phyloP scores from a whole-genome alignment of 2,329 filamentous ascomycete species.

The Alternaria infectoria region DNA sequence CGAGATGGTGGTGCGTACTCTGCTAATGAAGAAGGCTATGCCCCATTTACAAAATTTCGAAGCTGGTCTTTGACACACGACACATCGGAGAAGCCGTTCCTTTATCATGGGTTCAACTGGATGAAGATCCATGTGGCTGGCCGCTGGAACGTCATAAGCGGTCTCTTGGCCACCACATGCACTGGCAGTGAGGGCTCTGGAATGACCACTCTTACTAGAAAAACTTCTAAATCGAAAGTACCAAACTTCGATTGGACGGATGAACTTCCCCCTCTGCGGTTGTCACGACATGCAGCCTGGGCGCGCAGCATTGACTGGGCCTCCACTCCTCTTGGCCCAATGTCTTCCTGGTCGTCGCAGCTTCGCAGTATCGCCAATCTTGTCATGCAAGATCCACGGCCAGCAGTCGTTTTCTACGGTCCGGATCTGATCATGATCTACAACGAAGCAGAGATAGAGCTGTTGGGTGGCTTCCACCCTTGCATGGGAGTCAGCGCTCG shows the following conservation, averaged over 20 bases:
- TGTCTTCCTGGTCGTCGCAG: constrained; percentile 72
- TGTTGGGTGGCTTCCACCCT: constrained; percentile 56
- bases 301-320: constrained; percentile 73
- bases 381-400: constrained; percentile 64
- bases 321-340: constrained; percentile 72
- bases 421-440: constrained; percentile 47
- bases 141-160: constrained; percentile 33
- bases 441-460: constrained; percentile 45
- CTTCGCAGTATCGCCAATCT: constrained; percentile 77
- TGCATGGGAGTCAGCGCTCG: constrained; percentile 63
- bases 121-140: constrained; percentile 18
- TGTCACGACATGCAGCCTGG: constrained; percentile 17
- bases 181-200: not conserved
- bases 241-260: constrained; percentile 25
- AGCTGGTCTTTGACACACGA: constrained; percentile 19
- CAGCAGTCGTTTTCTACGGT: constrained; percentile 66
- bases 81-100: not conserved
- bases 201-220: not conserved
- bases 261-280: constrained; percentile 14
- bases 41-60: constrained; percentile 17
- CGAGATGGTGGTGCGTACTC: not conserved
- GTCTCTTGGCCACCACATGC: not conserved
- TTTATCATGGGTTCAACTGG: constrained; percentile 17
- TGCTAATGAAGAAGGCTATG: not conserved
- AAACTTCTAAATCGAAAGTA: constrained; percentile 1